Conservation (phyloP, 164 flowering plant genomes). For the Macadamia integrifolia region DNA sequence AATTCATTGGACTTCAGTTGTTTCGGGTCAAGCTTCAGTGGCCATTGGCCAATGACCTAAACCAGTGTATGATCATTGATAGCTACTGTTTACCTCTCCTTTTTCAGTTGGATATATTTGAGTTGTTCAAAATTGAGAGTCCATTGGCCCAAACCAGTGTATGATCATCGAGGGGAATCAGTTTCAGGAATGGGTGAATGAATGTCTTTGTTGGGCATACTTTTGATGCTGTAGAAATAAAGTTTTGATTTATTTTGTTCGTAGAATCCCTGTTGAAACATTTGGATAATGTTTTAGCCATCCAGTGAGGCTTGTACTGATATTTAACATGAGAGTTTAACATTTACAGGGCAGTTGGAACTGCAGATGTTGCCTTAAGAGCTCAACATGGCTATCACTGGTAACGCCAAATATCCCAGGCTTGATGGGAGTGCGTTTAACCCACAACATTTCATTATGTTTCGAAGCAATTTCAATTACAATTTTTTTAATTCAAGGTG, state of each 20-base stretch:
- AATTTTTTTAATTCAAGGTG: neutral
- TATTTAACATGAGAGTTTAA: slow-evolving; percentile 26
- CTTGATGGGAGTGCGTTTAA: slow-evolving; percentile 46
- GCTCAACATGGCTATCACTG: slow-evolving; percentile 57
- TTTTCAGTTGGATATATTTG: too few relatives aligned
- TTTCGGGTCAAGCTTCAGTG: too few relatives aligned
- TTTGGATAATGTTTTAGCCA: neutral
- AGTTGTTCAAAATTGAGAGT: too few relatives aligned
- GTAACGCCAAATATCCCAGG: slow-evolving; percentile 46
- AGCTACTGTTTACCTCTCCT: too few relatives aligned
- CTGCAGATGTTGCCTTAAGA: slow-evolving; percentile 56
- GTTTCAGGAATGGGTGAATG: neutral
- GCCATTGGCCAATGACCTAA: too few relatives aligned
- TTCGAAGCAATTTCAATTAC: neutral
- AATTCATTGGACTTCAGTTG: too few relatives aligned
- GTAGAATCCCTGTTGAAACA: neutral
- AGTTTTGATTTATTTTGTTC: neutral
- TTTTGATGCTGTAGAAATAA: neutral
- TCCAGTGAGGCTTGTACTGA: neutral
- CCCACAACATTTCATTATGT: neutral
- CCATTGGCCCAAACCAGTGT: too few relatives aligned
- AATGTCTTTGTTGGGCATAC: neutral
- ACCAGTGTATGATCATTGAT: too few relatives aligned
- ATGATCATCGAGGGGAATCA: neutral
- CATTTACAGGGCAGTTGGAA: slow-evolving; percentile 45